phyloP scores from a whole-genome alignment of 139 green algal genomes.

The Microglena sp. region DNA sequence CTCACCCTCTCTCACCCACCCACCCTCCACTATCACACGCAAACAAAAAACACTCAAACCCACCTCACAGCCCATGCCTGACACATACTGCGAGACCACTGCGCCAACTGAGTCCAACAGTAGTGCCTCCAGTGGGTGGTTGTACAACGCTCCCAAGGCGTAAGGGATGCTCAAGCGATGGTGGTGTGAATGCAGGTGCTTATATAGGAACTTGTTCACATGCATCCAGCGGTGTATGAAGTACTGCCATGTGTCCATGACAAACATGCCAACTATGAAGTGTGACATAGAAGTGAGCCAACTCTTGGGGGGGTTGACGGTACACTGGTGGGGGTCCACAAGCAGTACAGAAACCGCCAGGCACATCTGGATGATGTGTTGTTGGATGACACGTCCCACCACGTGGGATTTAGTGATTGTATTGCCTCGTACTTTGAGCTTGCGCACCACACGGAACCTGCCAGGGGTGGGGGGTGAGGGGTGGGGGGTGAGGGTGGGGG shows the following conservation, averaged over 20 bases:
- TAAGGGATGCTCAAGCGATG: constrained; percentile 50
- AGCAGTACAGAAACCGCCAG: constrained; percentile 24
- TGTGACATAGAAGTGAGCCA: constrained; percentile 14
- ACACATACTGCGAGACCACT: constrained; percentile 33
- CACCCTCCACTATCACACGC: too few species aligned
- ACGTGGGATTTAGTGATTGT: constrained; percentile 23
- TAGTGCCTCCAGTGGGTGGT: constrained; percentile 54
- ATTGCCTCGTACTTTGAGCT: constrained; percentile 12
- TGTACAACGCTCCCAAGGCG: constrained; percentile 58
- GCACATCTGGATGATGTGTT: constrained; percentile 43
- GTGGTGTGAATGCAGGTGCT: constrained; percentile 49
- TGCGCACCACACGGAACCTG: too few species aligned
- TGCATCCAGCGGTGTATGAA: constrained; percentile 62
- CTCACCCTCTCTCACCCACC: too few species aligned
- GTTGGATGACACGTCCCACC: constrained; percentile 47
- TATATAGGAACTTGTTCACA: constrained; percentile 49
- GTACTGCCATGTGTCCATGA: constrained; percentile 66
- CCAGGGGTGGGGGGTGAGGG: too few species aligned
- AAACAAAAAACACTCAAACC: neutral
- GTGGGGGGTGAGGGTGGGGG: neutral
- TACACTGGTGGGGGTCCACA: constrained; percentile 27
- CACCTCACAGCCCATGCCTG: constrained; percentile 33
- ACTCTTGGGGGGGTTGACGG: neutral
- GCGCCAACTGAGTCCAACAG: constrained; percentile 55
- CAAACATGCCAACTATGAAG: constrained; percentile 46